Evolutionary conservation across 2,329 filamentous ascomycete species (phyloP), one percentile per base, ranked within the genome.

Genomic region (Pseudogymnoascus sp.): DNA sequence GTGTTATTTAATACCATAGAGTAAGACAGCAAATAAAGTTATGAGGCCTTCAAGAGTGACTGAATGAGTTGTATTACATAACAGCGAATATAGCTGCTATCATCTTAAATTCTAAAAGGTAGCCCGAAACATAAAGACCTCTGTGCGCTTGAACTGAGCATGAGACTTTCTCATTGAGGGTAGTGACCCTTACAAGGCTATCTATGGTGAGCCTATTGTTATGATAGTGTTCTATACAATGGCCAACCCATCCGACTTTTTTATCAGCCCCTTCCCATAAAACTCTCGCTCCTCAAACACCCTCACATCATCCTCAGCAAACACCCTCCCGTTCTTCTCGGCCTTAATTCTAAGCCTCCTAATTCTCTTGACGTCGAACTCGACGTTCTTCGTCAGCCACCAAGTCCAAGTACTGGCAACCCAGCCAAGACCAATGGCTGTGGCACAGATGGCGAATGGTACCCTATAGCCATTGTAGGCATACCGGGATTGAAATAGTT

Each of bases 401-500:
- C 75, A 77, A 8, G 74, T 76, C 72, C 71, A 76, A 11, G 70
- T 33, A 66, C 72, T 76, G 1, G 71, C 72, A n/a, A 73, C 58
- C 68, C 72, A 74, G 0, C 70, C 72, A 2, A 66, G 66, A n/a
- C 72, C 73, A 57, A 73, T 71, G 1, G 72, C 71, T 8, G 68
- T 68, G 7, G 72, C 72, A 59, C 73, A 75, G 36, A 77, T 73
- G 1, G 69, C 71, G 63, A 76, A 76, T 3, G 69, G 68, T 0
- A 65, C 70, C 63, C 72, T 74, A 64, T 77, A 77, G 21, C 74
- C 72, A 61, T 77, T 74, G 62, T 74, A 65, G 5, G 76, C 76
- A 62, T 71, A 79, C 50, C 72, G 72, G 2, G 70, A 71, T 64
- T 75, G 73, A 66, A 79, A 78, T 0, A 78, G 67, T 64, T 78